Evolutionary conservation across 1,139 yeast species (phyloP).

Genomic region (Kodamaea ohmeri): DNA sequence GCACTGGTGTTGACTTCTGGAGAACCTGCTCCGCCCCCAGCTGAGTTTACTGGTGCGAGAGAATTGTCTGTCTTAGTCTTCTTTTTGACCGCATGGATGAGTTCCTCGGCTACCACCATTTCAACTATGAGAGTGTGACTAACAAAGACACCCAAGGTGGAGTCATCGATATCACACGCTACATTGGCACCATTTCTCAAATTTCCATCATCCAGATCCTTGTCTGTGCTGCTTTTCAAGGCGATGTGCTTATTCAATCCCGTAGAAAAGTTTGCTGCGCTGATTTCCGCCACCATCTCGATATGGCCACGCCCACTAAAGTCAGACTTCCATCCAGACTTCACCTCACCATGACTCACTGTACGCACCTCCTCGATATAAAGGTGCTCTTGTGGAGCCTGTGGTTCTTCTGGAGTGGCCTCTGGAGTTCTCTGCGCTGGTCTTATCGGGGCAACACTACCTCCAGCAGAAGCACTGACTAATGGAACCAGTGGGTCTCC

Average conservation of each 20-base stretch:
- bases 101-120: conserved; percentile 90
- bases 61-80: conserved; percentile 9
- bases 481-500: background rate
- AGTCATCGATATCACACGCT: conserved; percentile 80
- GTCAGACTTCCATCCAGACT: conserved; percentile 94
- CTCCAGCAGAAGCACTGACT: background rate
- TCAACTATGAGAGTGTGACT: conserved; percentile 77
- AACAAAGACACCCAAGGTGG: conserved; percentile 73
- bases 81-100: conserved; percentile 39
- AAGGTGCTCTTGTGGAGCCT: conserved; percentile 26
- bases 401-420: conserved; percentile 1
- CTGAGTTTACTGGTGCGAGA: conserved; percentile 19
- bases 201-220: conserved; percentile 26
- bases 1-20: conserved; percentile 10
- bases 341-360: conserved; percentile 74
- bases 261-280: conserved; percentile 55
- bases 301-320: conserved; percentile 71
- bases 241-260: conserved; percentile 43
- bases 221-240: conserved; percentile 28
- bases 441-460: conserved; percentile 5
- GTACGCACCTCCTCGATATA: conserved; percentile 72
- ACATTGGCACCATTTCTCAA: conserved; percentile 53
- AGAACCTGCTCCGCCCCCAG: conserved; percentile 8
- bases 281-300: conserved; percentile 70
- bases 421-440: conserved; percentile 7